Evolutionary conservation across 306 rosid species (phyloP).

Genomic region (Begonia masoniana): DNA sequence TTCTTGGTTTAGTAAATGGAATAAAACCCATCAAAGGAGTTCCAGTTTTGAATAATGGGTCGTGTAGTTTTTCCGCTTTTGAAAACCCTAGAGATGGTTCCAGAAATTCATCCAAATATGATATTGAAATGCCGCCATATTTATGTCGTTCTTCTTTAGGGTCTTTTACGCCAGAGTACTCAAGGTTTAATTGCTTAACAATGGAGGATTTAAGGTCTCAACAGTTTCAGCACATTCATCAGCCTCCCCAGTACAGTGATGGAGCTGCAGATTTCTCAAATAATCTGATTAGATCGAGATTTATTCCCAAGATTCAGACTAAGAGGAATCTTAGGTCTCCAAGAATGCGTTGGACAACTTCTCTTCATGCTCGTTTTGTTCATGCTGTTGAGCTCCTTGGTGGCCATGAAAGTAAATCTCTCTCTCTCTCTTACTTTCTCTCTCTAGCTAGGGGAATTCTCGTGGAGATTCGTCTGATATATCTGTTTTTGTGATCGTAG

Average conservation of each 20-base stretch:
- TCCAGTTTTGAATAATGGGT: neutral
- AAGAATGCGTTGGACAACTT: conserved; percentile 13
- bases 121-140: neutral
- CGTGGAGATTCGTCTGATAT: neutral
- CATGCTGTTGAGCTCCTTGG: conserved; percentile 13
- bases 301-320: neutral
- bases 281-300: neutral
- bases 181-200: neutral
- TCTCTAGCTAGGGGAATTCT: neutral
- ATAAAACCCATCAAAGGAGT: neutral
- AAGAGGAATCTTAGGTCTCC: conserved; percentile 2
- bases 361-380: conserved; percentile 11
- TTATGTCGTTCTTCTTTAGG: neutral
- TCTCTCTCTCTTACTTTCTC: neutral
- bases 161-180: neutral
- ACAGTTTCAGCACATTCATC: neutral
- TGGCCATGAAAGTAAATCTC: conserved; percentile 12
- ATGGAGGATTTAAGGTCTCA: neutral
- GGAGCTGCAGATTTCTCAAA: neutral
- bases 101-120: neutral
- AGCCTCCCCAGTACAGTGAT: neutral
- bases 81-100: neutral
- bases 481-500: conserved; percentile 11
- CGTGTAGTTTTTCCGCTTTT: neutral
- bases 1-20: neutral